Base-by-base conservation (phyloP, 208 protist species). In the Trichomonas gallinae region DNA sequence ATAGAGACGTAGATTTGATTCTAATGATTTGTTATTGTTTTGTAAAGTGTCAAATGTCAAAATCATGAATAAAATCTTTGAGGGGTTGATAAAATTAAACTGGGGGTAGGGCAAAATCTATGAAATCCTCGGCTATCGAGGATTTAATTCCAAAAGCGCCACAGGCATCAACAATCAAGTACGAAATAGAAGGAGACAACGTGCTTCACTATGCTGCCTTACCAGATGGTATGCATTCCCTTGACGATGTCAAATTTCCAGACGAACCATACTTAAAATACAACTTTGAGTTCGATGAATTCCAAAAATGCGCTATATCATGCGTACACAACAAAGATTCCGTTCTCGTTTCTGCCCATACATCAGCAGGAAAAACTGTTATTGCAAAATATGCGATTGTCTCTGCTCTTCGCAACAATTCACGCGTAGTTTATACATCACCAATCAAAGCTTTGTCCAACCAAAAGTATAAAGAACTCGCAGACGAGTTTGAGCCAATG, bases 401-500 rank as follows among this genome's bases (percentile, higher is more conserved):
- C 0, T 99, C 99, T 98, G 98, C 98, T 40, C 97, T 99, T 49
- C 98, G 98, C 10, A 98, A 99, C 96, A 99, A 99, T 96, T 99
- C 99, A 97, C 98, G 99, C 21, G 99, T 99, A 31, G 99, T 99
- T 85, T 99, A 99, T 98, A 99, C 99, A 51, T 99, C 99, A 8
- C 99, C 99, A 45, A 99, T 99, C 97, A 99, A 99, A 97, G 99
- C 99, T 0, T 98, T 99, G 0, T 99, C 98, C 45, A 99, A 99
- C 97, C 99, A 99, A 97, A 99, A 99, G 97, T 99, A 99, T 63
- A 42, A 72, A 63, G 45, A 83, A 13, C 40, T 97, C 9, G 23
- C 96, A 31, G 91, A 98, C 21, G 98, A 97, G 34, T 99, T 99
- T 97, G 97, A 97, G 13, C 98, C 98, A 82, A 34, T 13, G n/a